Conservation (phyloP, 306 rosid genomes). For the Sphenostylis stenocarpa region DNA sequence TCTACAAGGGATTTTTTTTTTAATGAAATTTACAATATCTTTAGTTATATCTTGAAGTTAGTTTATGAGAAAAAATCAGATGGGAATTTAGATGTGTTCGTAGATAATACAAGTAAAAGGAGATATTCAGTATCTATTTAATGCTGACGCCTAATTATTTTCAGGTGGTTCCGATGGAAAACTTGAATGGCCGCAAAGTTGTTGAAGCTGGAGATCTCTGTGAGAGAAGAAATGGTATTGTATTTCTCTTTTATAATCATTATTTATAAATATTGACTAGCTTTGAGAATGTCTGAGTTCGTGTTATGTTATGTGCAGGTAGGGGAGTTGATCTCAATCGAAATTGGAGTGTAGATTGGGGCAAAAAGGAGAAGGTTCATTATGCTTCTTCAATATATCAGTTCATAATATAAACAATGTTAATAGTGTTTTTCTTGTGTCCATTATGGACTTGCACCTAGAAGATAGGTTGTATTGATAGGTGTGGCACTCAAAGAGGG, state of each 20-base stretch:
- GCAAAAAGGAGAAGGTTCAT: slow-evolving; percentile 92
- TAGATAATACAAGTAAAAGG: not conserved
- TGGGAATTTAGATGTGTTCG: slow-evolving; percentile 8
- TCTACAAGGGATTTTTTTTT: too few relatives aligned
- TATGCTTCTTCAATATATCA: slow-evolving; percentile 7
- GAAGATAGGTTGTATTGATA: not conserved
- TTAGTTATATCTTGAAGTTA: not conserved
- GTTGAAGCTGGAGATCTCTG: slow-evolving; percentile 93
- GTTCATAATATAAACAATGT: not conserved
- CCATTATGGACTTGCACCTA: slow-evolving; percentile 4
- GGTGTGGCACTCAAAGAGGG: not conserved
- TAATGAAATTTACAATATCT: not conserved
- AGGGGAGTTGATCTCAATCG: slow-evolving; percentile 99
- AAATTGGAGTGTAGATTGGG: slow-evolving; percentile 99
- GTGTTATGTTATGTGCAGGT: slow-evolving; percentile 52
- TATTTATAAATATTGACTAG: slow-evolving; percentile 10
- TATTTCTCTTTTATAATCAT: slow-evolving; percentile 27
- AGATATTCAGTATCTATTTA: slow-evolving; percentile 19
- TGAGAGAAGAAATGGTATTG: slow-evolving; percentile 93
- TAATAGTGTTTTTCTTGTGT: not conserved
- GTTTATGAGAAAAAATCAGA: not conserved
- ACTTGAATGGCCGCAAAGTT: slow-evolving; percentile 79
- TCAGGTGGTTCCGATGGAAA: slow-evolving; percentile 97
- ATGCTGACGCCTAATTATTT: slow-evolving; percentile 36
- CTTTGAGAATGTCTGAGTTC: slow-evolving; percentile 40